A percentile compares a stretch with the other conserved stretches of the same genome.
phyloP scores from a whole-genome alignment of 306 rosid species.

The Vigna angularis region DNA sequence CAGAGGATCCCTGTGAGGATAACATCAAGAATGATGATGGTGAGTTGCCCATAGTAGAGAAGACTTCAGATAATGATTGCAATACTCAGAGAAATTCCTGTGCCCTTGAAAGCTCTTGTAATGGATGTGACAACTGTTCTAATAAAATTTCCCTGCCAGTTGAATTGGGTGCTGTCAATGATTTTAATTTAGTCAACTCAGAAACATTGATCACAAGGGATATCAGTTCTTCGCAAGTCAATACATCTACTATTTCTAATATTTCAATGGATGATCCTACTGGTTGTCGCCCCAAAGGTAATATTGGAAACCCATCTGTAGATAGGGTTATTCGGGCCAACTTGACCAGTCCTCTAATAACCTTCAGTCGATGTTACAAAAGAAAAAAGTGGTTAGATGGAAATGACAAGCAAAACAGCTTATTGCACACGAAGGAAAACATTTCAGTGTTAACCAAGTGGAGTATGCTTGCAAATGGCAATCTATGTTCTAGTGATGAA shows the following conservation, averaged over 20 bases:
- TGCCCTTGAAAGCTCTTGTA: conserved; percentile 29
- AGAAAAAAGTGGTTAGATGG: conserved; percentile 53
- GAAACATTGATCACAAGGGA: conserved; percentile 44
- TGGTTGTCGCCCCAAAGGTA: conserved; percentile 43
- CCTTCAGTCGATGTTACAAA: conserved; percentile 61
- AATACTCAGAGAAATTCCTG: conserved; percentile 35
- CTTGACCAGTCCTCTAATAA: conserved; percentile 48
- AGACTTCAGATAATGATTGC: conserved; percentile 40
- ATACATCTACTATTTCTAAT: conserved; percentile 38
- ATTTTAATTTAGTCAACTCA: conserved; percentile 32
- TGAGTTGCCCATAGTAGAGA: conserved; percentile 40
- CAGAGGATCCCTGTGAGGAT: conserved; percentile 43
- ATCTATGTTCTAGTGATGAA: conserved; percentile 40
- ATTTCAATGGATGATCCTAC: conserved; percentile 47
- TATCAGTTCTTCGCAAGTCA: conserved; percentile 34
- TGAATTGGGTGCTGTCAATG: conserved; percentile 41
- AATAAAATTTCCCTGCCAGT: conserved; percentile 37
- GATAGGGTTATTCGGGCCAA: conserved; percentile 35
- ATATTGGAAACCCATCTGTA: conserved; percentile 38
- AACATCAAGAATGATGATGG: conserved; percentile 34
- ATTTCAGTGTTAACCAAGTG: conserved; percentile 48
- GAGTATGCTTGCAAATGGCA: conserved; percentile 49
- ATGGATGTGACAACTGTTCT: conserved; percentile 37
- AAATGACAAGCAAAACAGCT: conserved; percentile 38
- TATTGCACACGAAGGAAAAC: conserved; percentile 41